Percentiles rank a stretch among this genome's conserved stretches.
phyloP scores from a whole-genome alignment of 164 flowering plant genomes.

The Annona squamosa region DNA sequence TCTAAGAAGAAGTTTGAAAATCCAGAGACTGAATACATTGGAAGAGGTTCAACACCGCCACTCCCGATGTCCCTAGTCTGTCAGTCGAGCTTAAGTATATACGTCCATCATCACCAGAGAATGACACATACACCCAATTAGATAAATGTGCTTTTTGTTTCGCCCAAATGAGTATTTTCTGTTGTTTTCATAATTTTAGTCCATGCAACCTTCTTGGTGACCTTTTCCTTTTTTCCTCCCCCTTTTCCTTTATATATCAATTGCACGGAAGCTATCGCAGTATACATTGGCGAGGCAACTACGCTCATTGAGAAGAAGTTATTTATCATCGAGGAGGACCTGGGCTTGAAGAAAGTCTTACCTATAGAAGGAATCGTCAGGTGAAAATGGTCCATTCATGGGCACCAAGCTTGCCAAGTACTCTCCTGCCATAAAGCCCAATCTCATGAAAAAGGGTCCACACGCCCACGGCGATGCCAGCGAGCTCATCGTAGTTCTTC shows the following conservation, averaged over 20 bases:
- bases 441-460: constrained; percentile 51
- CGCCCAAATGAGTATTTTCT: too few species aligned
- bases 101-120: neutral
- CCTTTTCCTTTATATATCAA: too few species aligned
- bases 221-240: too few species aligned
- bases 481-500: constrained; percentile 71
- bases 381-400: constrained; percentile 40
- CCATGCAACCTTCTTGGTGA: too few species aligned
- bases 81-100: constrained; percentile 50
- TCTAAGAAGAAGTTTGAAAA: constrained; percentile 41
- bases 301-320: constrained; percentile 54
- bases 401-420: constrained; percentile 81
- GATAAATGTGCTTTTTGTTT: too few species aligned
- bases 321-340: constrained; percentile 60
- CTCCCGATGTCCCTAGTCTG: constrained; percentile 27
- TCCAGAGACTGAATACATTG: constrained; percentile 34
- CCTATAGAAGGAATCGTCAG: constrained; percentile 50
- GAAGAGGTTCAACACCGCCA: constrained; percentile 23
- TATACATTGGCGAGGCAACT: constrained; percentile 39
- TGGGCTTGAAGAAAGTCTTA: constrained; percentile 57
- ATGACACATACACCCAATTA: too few species aligned
- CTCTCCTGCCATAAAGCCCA: constrained; percentile 57
- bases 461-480: constrained; percentile 79
- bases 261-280: constrained; percentile 31
- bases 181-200: too few species aligned